Evolutionary conservation across 73 alveolate genomes (phyloP).

Genomic region (Uronychia setigera): DNA sequence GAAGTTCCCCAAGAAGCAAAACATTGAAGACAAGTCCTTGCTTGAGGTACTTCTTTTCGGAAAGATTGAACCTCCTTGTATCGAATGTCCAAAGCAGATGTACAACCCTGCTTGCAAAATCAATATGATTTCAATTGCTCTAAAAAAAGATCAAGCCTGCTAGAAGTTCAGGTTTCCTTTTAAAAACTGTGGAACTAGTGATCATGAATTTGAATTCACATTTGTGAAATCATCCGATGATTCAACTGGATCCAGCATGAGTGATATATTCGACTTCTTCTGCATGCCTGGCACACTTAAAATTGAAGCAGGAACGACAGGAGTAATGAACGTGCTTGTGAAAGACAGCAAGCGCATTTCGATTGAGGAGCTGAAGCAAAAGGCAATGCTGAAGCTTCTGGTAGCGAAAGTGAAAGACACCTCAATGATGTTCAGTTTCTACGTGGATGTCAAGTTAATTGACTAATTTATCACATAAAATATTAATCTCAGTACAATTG

Average conservation of each 20-base stretch:
- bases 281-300: conserved; percentile 58
- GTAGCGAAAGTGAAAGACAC: conserved; percentile 31
- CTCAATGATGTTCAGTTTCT: conserved; percentile 21
- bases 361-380: conserved; percentile 14
- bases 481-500: too few species aligned
- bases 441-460: conserved; percentile 17
- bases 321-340: conserved; percentile 48
- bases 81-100: conserved; percentile 39
- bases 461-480: too few species aligned
- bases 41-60: conserved; percentile 1
- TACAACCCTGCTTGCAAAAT: conserved; percentile 16
- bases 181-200: conserved; percentile 43
- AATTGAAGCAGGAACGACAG: conserved; percentile 35
- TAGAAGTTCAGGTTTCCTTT: conserved; percentile 60
- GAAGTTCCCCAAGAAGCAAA: conserved; percentile 10
- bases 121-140: conserved; percentile 30
- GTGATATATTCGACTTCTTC: conserved; percentile 46
- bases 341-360: too few species aligned
- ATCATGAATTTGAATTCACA: conserved; percentile 40
- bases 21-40: conserved; percentile 31
- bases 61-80: conserved; percentile 3
- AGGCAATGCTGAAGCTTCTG: conserved; percentile 14
- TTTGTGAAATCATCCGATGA: conserved; percentile 37
- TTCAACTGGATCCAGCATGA: conserved; percentile 31
- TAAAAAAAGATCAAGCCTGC: conserved; percentile 31